Conservation (phyloP, 2,329 filamentous ascomycete genomes). For the Neonectria sp. region DNA sequence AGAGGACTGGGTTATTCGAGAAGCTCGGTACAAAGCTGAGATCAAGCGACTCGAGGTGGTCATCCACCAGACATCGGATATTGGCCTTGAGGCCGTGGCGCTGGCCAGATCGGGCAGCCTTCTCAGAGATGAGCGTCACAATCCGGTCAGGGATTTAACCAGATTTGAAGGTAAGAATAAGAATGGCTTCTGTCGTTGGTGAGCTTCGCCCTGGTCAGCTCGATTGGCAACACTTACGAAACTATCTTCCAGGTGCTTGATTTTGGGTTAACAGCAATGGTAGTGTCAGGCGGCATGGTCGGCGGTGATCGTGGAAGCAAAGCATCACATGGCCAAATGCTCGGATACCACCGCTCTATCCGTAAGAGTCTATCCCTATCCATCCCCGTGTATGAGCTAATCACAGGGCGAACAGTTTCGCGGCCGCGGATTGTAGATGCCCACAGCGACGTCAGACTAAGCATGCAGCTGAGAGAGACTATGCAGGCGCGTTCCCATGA, state of each 20-base stretch:
- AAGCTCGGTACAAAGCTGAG: constrained; percentile 48
- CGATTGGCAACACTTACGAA: neutral
- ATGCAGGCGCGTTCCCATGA: constrained; percentile 1
- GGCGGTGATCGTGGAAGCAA: neutral
- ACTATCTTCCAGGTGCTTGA: neutral
- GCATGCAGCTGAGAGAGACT: constrained; percentile 33
- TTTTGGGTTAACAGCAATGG: constrained; percentile 9
- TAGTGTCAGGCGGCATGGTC: constrained; percentile 12
- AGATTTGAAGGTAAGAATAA: neutral
- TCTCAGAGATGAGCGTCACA: constrained; percentile 30
- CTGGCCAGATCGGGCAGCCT: constrained; percentile 60
- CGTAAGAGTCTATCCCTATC: constrained; percentile 24
- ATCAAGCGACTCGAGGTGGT: constrained; percentile 52
- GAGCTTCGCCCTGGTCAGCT: too few relatives aligned
- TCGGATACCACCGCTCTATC: constrained; percentile 33
- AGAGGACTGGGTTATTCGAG: constrained; percentile 42
- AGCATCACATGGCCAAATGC: constrained; percentile 4
- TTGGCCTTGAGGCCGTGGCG: constrained; percentile 61
- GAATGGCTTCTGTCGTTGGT: neutral
- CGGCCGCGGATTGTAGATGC: constrained; percentile 39
- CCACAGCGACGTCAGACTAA: constrained; percentile 53
- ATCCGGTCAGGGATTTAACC: neutral
- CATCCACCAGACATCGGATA: constrained; percentile 55
- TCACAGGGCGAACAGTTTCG: constrained; percentile 30
- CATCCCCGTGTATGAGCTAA: neutral